Evolutionary conservation across 2,329 filamentous ascomycete species (phyloP), one percentile per base, ranked within the genome.

Genomic region (Hysterium pulicare): DNA sequence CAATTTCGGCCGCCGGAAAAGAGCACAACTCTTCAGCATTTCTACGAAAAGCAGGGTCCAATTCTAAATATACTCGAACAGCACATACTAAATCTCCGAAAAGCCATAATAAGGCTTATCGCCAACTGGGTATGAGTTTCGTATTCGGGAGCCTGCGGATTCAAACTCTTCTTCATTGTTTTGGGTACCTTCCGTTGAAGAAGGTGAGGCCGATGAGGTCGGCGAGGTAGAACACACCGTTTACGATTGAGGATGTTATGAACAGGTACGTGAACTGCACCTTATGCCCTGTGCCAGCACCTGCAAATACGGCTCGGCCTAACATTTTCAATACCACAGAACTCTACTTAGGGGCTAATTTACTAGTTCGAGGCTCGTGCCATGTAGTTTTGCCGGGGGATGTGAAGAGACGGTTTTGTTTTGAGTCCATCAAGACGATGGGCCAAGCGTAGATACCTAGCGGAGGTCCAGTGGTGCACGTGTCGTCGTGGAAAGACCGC

Each of bases 251-350:
- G 19, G 33, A 36, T 36, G 22, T 36, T 9, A 36, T 36, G 17
- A 36, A 36, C 19, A 36, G 33, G 33, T 36, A 36, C 17, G 33
- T 36, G 17, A 8, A 36, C 17, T 20, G 33, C 33, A 21, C 33
- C 33, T 36, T 22, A 36, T 36, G 33, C 33, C 8, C 33, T 36
- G 16, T 36, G 33, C 33, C 33, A n/a, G 33, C 33, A 36, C 33
- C 33, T 36, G 19, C 33, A 36, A 36, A 9, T 36, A 36, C 17
- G 19, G 33, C 33, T 36, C 19, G 19, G 33, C 17, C 10, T 36
- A n/a, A n/a, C n/a, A n/a, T n/a, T n/a, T n/a, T n/a, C n/a, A n/a
- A n/a, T n/a, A n/a, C n/a, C n/a, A n/a, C n/a, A n/a, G n/a, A n/a
- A n/a, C n/a, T n/a, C n/a, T n/a, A n/a, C n/a, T n/a, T n/a, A n/a